These are phyloP conservation scores for Bryoerythrophyllum caledonicum DNA, from an alignment of 225 moss, liverwort and hornwort genomes.

Conservation along the genomic window DNA sequence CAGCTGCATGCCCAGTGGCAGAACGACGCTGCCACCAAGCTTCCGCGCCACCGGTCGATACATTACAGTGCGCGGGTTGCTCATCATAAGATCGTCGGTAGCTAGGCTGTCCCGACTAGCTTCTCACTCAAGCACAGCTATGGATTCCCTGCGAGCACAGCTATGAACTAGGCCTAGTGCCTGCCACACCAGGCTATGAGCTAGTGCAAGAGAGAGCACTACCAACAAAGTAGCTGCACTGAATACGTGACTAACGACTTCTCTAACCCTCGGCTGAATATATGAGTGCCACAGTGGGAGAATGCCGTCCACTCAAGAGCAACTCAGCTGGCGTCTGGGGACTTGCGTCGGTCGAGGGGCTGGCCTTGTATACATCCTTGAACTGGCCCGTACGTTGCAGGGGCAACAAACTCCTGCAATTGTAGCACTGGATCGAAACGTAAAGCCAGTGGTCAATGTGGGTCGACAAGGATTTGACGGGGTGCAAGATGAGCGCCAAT, in stretches of 20 bases:
- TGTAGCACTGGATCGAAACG: neutral
- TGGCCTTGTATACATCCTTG: neutral
- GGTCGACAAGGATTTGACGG: conserved; percentile 15
- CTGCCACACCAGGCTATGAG: neutral
- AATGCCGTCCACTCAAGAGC: neutral
- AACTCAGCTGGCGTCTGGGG: neutral
- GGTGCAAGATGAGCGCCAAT: neutral
- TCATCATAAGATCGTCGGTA: too few relatives aligned
- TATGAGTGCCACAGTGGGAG: neutral
- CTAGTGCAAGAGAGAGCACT: neutral
- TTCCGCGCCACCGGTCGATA: too few relatives aligned
- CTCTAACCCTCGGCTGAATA: neutral
- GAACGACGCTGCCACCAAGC: neutral
- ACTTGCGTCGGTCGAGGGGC: neutral
- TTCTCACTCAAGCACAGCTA: neutral
- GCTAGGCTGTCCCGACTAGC: too few relatives aligned
- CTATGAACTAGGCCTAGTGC: neutral
- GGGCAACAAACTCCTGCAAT: neutral
- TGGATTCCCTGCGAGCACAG: neutral
- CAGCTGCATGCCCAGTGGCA: neutral
- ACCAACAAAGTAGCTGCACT: neutral
- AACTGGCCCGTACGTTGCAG: neutral
- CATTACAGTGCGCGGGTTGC: too few relatives aligned
- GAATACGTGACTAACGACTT: neutral
- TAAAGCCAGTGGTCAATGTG: neutral